Evolutionary conservation across 2,329 filamentous ascomycete species (phyloP).

Genomic region (Pseudomassariella vexata): DNA sequence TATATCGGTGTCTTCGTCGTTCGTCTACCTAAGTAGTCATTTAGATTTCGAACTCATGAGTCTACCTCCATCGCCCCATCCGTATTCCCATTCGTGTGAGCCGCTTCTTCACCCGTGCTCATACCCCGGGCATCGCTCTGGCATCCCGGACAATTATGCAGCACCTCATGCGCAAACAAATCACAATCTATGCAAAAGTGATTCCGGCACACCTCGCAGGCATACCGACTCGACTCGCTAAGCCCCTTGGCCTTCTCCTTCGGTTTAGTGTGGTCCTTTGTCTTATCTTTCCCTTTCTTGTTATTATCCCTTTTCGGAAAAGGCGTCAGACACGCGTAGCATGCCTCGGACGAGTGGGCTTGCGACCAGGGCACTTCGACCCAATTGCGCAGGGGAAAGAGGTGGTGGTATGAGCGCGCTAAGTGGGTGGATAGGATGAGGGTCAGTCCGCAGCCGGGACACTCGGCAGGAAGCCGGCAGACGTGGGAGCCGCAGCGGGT

Average conservation of each 20-base stretch:
- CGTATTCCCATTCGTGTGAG: constrained; percentile 19
- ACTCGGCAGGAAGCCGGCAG: constrained; percentile 83
- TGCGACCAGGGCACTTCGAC: constrained; percentile 78
- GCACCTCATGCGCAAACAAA: constrained; percentile 86
- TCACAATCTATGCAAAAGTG: constrained; percentile 99
- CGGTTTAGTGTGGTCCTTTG: constrained; percentile 12
- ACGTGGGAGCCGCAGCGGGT: constrained; percentile 85
- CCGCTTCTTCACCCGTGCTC: constrained; percentile 8
- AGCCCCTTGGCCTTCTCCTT: constrained; percentile 41
- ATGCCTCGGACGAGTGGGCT: constrained; percentile 57
- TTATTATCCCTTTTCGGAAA: constrained; percentile 53
- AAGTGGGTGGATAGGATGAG: constrained; percentile 92
- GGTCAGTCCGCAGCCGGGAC: constrained; percentile 84
- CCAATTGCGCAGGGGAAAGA: constrained; percentile 90
- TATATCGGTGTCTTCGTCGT: no score
- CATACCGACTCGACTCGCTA: constrained; percentile 82
- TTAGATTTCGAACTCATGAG: no score
- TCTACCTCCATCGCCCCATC: constrained; percentile 38
- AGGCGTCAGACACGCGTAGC: constrained; percentile 68
- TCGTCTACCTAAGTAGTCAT: no score
- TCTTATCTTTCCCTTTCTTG: constrained; percentile 15
- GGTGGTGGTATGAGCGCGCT: constrained; percentile 86
- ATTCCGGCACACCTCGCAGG: constrained; percentile 76
- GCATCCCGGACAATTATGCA: constrained; percentile 95
- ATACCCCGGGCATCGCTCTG: constrained; percentile 43